A percentile compares a stretch with the other conserved stretches of the same genome.
Evolutionary conservation across 2,329 filamentous ascomycete genomes (phyloP).

Genomic region (Laburnicola sp.): DNA sequence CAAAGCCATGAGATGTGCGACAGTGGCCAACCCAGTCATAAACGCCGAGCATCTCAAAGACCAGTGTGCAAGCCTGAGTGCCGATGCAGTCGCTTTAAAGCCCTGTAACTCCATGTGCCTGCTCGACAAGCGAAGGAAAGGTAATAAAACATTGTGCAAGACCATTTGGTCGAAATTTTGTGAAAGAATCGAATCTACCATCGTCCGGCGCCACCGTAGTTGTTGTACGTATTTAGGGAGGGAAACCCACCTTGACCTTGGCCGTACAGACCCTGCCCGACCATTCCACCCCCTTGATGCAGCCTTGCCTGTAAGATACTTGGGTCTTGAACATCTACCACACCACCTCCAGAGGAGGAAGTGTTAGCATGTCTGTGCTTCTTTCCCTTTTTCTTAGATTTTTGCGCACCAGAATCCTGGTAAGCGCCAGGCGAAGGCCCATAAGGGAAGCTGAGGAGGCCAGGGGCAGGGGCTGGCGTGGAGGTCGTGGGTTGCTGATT

Average conservation of each 20-base stretch:
- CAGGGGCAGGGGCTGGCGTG: slow-evolving; percentile 84
- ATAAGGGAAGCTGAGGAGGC: slow-evolving; percentile 90
- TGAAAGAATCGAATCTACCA: slow-evolving; percentile 43
- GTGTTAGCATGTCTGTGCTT: slow-evolving; percentile 99
- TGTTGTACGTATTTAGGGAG: slow-evolving; percentile 72
- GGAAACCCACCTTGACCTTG: slow-evolving; percentile 93
- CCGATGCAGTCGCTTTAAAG: slow-evolving; percentile 45
- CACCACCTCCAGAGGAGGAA: slow-evolving; percentile 98
- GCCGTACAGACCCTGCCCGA: slow-evolving; percentile 87
- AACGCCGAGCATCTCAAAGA: slow-evolving; percentile 44
- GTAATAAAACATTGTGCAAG: slow-evolving; percentile 39
- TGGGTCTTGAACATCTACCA: slow-evolving; percentile 99
- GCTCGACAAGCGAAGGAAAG: slow-evolving; percentile 33
- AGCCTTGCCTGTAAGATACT: slow-evolving; percentile 98
- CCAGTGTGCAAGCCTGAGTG: slow-evolving; percentile 36
- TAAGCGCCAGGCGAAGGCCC: slow-evolving; percentile 81
- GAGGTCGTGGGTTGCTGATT: slow-evolving; percentile 82
- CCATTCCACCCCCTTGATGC: slow-evolving; percentile 80
- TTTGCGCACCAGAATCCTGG: slow-evolving; percentile 84
- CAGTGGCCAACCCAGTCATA: slow-evolving; percentile 36
- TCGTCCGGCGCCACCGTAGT: slow-evolving; percentile 46
- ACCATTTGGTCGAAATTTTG: slow-evolving; percentile 33
- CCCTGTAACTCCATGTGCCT: slow-evolving; percentile 44
- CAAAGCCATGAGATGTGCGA: slow-evolving; percentile 29
- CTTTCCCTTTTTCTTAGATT: slow-evolving; percentile 99